These are phyloP conservation scores for Chrysanthemum lavandulifolium DNA, from an alignment of 129 eudicot species.

Conservation along the genomic window DNA sequence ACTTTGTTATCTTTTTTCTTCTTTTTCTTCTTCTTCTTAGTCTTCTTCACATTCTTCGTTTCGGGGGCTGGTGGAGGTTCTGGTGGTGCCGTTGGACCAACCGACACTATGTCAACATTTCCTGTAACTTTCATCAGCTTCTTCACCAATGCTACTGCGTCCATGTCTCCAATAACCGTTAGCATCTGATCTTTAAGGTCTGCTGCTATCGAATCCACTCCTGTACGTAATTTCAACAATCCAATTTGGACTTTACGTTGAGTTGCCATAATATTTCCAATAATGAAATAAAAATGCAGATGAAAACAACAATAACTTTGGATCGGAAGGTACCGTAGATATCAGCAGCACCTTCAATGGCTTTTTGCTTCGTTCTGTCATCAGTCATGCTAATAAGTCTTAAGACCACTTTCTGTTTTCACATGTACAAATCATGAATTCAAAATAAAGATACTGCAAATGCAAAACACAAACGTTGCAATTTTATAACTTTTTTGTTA, in stretches of 20 bases:
- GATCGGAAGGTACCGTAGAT: slow-evolving; percentile 37
- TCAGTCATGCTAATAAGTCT: slow-evolving; percentile 68
- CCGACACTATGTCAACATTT: slow-evolving; percentile 55
- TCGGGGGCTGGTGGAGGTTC: slow-evolving; percentile 14
- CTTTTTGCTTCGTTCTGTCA: slow-evolving; percentile 68
- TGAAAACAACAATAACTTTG: neutral
- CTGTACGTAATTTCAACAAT: slow-evolving; percentile 22
- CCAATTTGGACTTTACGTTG: no score
- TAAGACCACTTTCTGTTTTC: slow-evolving; percentile 58
- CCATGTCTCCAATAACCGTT: slow-evolving; percentile 74
- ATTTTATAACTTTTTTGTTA: no score
- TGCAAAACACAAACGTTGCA: neutral
- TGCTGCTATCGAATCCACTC: slow-evolving; percentile 69
- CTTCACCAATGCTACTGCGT: slow-evolving; percentile 63
- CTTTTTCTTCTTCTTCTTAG: slow-evolving; percentile 32
- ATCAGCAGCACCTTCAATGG: slow-evolving; percentile 89
- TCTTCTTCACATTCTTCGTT: slow-evolving; percentile 37
- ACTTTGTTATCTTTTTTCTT: slow-evolving; percentile 24
- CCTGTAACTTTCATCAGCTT: slow-evolving; percentile 59
- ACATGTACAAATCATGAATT: neutral
- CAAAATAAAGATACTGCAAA: neutral
- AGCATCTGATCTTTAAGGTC: slow-evolving; percentile 58
- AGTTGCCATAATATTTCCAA: no score
- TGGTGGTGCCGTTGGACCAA: slow-evolving; percentile 68
- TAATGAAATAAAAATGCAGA: no score